Evolutionary conservation across 495 filamentous ascomycete genomes (phyloP), one percentile per base, ranked within the genome.

Genomic region (Penicillium waksmanii): DNA sequence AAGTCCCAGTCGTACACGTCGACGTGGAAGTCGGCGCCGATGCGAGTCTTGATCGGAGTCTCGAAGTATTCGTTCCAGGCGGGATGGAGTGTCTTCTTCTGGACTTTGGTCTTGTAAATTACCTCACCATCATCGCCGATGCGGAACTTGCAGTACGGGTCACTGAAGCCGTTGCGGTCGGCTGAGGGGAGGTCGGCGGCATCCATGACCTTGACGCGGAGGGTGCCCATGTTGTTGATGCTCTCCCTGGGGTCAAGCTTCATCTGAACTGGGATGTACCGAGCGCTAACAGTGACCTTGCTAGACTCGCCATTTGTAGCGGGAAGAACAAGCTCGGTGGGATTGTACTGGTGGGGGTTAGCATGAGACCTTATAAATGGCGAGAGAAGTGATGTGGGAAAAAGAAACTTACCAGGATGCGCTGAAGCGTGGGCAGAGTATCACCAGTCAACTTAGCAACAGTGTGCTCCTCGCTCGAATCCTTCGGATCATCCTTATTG

Each of bases 31-130:
- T 93, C 80, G n/a, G 92, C 89, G 0, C 85, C 92, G 9, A 92
- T 96, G 35, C 95, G 79, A 4, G 91, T 94, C 42, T 87, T 86
- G 65, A 99, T 75, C 4, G 87, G 80, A 5, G 89, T 81, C 67
- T 97, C 95, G 69, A 98, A 98, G 67, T 85, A 88, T 67, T 99
- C 96, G 66, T 97, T 97, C 95, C 95, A 99, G 0, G 87, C 83
- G 9, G 95, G 95, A 61, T 94, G 87, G 11, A 98, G 82, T 0
- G 94, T 97, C 82, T 98, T 99, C 85, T 98, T 97, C 69, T 94
- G 89, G 4, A 87, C 85, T 73, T 96, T 92, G 38, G 93, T 96
- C 78, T 98, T 98, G 83, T 88, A 89, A 15, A 99, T 81, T 35
- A 91, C 87, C 67, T 92, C 86, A 43, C 87, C 91, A 66, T 92